These are phyloP conservation scores for Fusarium nisikadoi DNA, from an alignment of 2,329 filamentous ascomycete species.

Conservation along the genomic window DNA sequence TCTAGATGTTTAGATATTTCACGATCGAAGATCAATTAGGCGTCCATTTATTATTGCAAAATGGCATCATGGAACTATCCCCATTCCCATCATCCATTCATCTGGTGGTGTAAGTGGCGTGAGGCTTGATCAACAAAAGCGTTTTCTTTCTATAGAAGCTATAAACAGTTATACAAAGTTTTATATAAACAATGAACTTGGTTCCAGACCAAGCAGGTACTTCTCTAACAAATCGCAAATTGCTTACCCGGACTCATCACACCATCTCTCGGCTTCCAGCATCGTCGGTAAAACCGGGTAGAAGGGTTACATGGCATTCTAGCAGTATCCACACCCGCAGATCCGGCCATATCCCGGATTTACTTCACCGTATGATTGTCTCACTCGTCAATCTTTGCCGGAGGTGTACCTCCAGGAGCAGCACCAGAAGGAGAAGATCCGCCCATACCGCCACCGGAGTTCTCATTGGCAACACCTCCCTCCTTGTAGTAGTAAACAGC, in stretches of 20 bases:
- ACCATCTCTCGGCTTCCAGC: not conserved
- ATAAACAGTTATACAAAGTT: not conserved
- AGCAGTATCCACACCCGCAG: not conserved
- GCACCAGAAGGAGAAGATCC: constrained; percentile 15
- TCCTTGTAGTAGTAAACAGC: constrained; percentile 35
- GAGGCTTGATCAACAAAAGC: not conserved
- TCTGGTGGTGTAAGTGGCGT: too few relatives aligned
- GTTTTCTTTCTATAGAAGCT: not conserved
- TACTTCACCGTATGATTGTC: not conserved
- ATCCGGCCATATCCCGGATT: not conserved
- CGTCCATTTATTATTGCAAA: not conserved
- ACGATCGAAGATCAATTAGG: not conserved
- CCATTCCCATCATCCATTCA: not conserved
- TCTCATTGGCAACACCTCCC: constrained; percentile 39
- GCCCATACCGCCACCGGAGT: constrained; percentile 23
- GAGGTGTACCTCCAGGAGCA: constrained; percentile 1
- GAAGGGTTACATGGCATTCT: not conserved
- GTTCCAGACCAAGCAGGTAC: not conserved
- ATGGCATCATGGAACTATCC: not conserved
- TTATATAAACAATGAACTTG: not conserved
- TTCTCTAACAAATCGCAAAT: not conserved
- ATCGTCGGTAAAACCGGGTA: not conserved
- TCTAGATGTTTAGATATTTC: not conserved
- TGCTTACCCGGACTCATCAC: not conserved
- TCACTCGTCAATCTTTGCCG: not conserved